Evolutionary conservation across 768 basidiomycete genomes (phyloP), one percentile per base, ranked within the genome.

Genomic region (Mycena vitilis): DNA sequence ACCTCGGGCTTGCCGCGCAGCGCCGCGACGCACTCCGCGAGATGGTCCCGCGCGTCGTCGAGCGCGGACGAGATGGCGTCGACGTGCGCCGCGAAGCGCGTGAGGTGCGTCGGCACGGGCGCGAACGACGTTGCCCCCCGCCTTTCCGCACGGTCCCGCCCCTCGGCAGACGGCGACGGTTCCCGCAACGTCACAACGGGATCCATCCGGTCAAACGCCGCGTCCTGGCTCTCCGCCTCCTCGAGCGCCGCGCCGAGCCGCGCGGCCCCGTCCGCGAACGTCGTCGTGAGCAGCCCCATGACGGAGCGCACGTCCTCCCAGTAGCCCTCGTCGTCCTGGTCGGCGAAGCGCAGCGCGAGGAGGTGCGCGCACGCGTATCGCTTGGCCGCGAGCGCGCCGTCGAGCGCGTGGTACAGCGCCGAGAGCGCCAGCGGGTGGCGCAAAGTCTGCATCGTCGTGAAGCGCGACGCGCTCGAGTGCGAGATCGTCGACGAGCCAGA

Each of bases 291-390:
- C 15, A 95, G 76, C 15, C 82, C 83, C 84, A 94, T 90, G 56
- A 95, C 88, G 34, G 89, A 88, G 16, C 91, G 85, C 36, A 93
- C 93, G 72, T 95, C 90, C 72, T 95, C 94, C 94, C 94, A 95
- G 72, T 95, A 95, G 7, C 84, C 82, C 58, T 90, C 89, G 69
- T 93, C 91, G 40, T 90, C 91, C 55, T 87, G 88, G 53, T 90
- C 89, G 49, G 71, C 75, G 75, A 95, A 95, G 2, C 94, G 85
- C 56, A 95, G 77, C 5, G 94, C 94, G 4, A 95, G 83, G 5
- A 95, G 82, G 75, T 95, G 92, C 2, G 94, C 86, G 64, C 91
- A 93, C 0, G 93, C 86, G 73, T 92, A 94, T 16, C 94, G 87
- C 70, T 90, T 92, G 20, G 93, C 87, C 4, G 89, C 84, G 16